phyloP scores from a whole-genome alignment of 352 stramenopile species.

The Globisporangium paddicum region DNA sequence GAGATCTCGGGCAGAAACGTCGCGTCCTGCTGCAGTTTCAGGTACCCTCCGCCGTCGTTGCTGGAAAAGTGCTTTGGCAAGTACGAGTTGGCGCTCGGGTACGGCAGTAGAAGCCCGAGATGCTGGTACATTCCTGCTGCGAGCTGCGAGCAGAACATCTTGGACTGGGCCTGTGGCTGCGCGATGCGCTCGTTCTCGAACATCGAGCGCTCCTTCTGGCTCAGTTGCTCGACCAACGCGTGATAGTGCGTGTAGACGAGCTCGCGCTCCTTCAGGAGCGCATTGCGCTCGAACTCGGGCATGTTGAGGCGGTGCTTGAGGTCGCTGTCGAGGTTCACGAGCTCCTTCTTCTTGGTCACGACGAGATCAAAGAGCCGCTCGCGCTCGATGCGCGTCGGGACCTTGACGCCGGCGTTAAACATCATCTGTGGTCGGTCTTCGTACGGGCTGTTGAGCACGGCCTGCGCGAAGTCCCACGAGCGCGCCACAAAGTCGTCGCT shows the following conservation, averaged over 20 bases:
- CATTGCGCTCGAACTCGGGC: conserved; percentile 71
- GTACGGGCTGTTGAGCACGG: conserved; percentile 67
- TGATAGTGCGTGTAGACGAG: conserved; percentile 52
- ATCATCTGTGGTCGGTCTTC: conserved; percentile 68
- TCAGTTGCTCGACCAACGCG: conserved; percentile 46
- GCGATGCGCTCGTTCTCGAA: conserved; percentile 77
- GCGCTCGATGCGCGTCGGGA: conserved; percentile 59
- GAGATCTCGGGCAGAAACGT: conserved; percentile 71
- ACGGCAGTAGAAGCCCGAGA: conserved; percentile 67
- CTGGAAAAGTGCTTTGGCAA: conserved; percentile 83
- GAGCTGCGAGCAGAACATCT: conserved; percentile 85
- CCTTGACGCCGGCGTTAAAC: conserved; percentile 74
- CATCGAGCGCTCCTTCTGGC: conserved; percentile 60
- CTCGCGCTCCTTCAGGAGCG: conserved; percentile 44
- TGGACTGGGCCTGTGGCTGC: conserved; percentile 30
- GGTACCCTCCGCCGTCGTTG: conserved; percentile 44
- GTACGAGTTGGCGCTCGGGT: conserved; percentile 83
- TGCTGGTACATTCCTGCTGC: conserved; percentile 79
- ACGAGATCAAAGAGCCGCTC: conserved; percentile 74
- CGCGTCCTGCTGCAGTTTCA: conserved; percentile 75
- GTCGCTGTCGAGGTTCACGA: conserved; percentile 55
- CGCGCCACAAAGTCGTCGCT: conserved; percentile 52
- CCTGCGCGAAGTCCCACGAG: conserved; percentile 52
- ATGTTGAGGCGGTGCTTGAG: conserved; percentile 63
- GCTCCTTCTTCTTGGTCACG: conserved; percentile 58